Percentiles rank a stretch among this genome's conserved stretches.
These are phyloP conservation scores for Cyclotella baltica DNA, from an alignment of 108 stramenopile genomes.

Conservation along the genomic window DNA sequence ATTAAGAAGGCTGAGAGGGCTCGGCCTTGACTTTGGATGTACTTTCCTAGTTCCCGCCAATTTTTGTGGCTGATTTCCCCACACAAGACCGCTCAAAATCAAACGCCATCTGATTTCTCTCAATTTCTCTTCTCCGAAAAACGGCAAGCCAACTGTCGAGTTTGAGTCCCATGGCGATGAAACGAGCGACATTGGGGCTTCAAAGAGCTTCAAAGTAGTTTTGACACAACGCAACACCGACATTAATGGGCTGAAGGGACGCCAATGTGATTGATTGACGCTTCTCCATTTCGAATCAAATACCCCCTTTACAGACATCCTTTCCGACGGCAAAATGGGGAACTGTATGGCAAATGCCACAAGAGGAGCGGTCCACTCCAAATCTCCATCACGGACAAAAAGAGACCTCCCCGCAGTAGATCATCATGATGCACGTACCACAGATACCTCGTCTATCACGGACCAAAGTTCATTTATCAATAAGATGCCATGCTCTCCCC, in stretches of 20 bases:
- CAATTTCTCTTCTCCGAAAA: not conserved
- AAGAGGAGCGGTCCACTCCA: not conserved
- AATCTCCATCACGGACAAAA: not conserved
- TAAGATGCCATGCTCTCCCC: not conserved
- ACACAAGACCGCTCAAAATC: not conserved
- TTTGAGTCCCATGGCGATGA: not conserved
- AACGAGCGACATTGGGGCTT: not conserved
- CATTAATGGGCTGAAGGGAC: no score
- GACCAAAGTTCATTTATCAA: not conserved
- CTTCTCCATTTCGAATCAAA: not conserved
- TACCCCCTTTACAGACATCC: no score
- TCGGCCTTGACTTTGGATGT: not conserved
- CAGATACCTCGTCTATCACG: conserved; percentile 4
- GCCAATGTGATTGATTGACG: no score
- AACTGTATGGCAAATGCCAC: conserved; percentile 12
- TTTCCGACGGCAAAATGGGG: conserved; percentile 4
- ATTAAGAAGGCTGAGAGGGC: no score
- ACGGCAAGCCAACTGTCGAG: not conserved
- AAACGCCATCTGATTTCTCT: no score
- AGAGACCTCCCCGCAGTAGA: not conserved
- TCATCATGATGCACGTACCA: conserved; percentile 11
- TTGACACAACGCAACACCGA: no score
- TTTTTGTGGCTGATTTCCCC: not conserved
- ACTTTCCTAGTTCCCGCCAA: not conserved
- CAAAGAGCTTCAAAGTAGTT: not conserved